phyloP scores from a whole-genome alignment of 73 alveolate species.

The Paramecium caudatum region DNA sequence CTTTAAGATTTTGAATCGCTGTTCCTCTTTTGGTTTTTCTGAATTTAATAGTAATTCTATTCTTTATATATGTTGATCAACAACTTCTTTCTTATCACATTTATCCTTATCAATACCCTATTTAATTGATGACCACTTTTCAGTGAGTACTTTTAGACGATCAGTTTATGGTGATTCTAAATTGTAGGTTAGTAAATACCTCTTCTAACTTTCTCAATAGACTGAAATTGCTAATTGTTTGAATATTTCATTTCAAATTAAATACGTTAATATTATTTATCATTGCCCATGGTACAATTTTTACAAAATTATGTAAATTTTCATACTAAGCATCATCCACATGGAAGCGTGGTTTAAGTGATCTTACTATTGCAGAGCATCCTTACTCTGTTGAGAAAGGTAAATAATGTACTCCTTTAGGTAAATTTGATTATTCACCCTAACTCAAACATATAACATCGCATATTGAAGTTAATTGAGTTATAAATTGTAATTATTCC shows the following conservation, averaged over 20 bases:
- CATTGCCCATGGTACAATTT: slow-evolving; percentile 36
- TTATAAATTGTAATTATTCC: neutral
- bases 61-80: slow-evolving; percentile 15
- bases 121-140: slow-evolving; percentile 44
- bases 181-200: neutral
- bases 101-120: slow-evolving; percentile 57
- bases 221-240: slow-evolving; percentile 45
- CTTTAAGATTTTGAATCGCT: neutral
- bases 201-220: slow-evolving; percentile 46
- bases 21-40: slow-evolving; percentile 59
- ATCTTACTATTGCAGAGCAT: slow-evolving; percentile 50
- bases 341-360: slow-evolving; percentile 41
- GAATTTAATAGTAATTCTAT: slow-evolving; percentile 35
- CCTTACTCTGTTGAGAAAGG: slow-evolving; percentile 12
- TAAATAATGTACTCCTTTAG: slow-evolving; percentile 44
- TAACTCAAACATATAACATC: slow-evolving; percentile 41
- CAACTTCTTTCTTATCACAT: slow-evolving; percentile 34
- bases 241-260: slow-evolving; percentile 63
- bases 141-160: slow-evolving; percentile 9
- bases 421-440: neutral
- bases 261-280: slow-evolving; percentile 51
- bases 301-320: slow-evolving; percentile 51
- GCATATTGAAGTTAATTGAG: neutral
- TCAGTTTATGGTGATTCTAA: slow-evolving; percentile 55
- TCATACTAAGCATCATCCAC: slow-evolving; percentile 13